phyloP scores from a whole-genome alignment of 163 green algal species.

The Chlorella variabilis region DNA sequence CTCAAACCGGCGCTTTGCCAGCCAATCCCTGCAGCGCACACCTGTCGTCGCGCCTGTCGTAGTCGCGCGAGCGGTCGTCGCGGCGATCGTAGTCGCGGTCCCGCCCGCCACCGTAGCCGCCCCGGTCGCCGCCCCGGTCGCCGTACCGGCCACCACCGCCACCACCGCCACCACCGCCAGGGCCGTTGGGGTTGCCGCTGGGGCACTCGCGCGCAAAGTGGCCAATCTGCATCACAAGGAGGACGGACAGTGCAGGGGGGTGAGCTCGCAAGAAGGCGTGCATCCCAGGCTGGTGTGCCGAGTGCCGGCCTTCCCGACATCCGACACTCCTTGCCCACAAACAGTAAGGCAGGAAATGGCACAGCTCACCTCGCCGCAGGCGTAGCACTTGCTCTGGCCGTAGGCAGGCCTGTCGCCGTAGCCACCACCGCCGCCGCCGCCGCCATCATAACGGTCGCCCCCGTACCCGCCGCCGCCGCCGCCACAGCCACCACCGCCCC shows the following conservation, averaged over 20 bases:
- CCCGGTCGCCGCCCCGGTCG: neutral
- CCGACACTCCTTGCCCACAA: no score
- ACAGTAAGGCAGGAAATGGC: no score
- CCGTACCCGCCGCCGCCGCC: neutral
- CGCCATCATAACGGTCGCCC: slow-evolving; percentile 18
- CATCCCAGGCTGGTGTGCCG: no score
- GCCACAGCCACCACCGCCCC: neutral
- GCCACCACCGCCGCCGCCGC: slow-evolving; percentile 7
- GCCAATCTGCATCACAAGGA: slow-evolving; percentile 8
- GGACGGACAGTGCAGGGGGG: no score
- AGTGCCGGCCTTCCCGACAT: no score
- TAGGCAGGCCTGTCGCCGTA: slow-evolving; percentile 1
- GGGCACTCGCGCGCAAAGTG: slow-evolving; percentile 33
- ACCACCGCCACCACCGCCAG: slow-evolving; percentile 13
- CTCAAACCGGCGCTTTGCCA: no score
- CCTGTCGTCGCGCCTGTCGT: neutral
- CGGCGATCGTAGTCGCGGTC: slow-evolving; percentile 19
- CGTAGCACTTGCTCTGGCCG: slow-evolving; percentile 24
- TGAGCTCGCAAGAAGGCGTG: neutral
- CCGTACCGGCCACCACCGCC: slow-evolving; percentile 7
- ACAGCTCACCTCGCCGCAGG: slow-evolving; percentile 25
- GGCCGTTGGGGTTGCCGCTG: slow-evolving; percentile 3
- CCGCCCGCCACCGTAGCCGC: slow-evolving; percentile 4
- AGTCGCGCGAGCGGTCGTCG: slow-evolving; percentile 10
- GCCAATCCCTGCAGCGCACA: no score